Evolutionary conservation across 2,329 filamentous ascomycete species (phyloP).

Genomic region (Cucurbitaria berberidis): DNA sequence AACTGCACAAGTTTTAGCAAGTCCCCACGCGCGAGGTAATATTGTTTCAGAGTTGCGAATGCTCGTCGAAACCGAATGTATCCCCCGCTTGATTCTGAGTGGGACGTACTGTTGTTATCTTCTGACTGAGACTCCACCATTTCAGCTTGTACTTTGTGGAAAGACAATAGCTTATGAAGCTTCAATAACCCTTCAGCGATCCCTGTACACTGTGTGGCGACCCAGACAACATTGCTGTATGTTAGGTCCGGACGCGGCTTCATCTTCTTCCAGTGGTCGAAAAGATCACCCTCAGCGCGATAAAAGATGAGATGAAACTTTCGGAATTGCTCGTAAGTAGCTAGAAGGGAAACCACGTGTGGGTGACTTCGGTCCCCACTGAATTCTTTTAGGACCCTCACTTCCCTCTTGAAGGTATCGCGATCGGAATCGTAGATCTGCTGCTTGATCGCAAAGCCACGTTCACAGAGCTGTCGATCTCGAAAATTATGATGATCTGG

Average conservation of each 20-base stretch:
- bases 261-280: slow-evolving; percentile 13
- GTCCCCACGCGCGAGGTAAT: too few relatives aligned
- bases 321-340: slow-evolving; percentile 22
- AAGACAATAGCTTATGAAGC: slow-evolving; percentile 9
- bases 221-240: slow-evolving; percentile 11
- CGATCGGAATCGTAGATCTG: slow-evolving; percentile 10
- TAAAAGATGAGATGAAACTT: slow-evolving; percentile 26
- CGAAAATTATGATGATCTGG: slow-evolving; percentile 20
- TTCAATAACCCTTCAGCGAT: slow-evolving; percentile 16
- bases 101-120: background rate
- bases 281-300: slow-evolving; percentile 22
- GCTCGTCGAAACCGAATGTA: too few relatives aligned
- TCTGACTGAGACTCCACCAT: background rate
- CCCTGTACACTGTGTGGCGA: slow-evolving; percentile 21
- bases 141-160: background rate
- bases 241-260: background rate
- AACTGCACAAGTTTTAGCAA: too few relatives aligned
- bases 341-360: slow-evolving; percentile 23
- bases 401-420: slow-evolving; percentile 13
- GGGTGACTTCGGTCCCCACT: slow-evolving; percentile 12
- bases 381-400: slow-evolving; percentile 16
- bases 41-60: too few relatives aligned
- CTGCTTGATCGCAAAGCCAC: slow-evolving; percentile 24
- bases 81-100: too few relatives aligned
- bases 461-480: background rate